phyloP scores from a whole-genome alignment of 495 filamentous ascomycete species.

The Xylaria telfairii region DNA sequence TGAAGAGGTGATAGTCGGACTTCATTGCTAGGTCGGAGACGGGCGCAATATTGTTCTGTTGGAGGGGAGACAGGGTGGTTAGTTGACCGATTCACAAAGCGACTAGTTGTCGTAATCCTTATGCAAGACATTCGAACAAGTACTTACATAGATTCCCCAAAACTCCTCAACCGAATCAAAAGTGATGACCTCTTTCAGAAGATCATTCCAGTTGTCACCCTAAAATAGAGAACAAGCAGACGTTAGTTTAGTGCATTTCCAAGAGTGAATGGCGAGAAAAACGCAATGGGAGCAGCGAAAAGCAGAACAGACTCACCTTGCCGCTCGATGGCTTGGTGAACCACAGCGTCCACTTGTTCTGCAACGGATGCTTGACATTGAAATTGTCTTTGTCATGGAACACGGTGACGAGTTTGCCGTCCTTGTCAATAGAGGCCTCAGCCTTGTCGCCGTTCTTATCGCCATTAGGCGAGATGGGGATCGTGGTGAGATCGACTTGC shows the following conservation, averaged over 20 bases:
- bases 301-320: conserved; percentile 67
- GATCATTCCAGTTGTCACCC: conserved; percentile 98
- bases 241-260: not conserved
- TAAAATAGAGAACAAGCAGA: conserved; percentile 42
- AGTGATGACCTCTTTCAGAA: conserved; percentile 96
- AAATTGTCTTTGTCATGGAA: conserved; percentile 98
- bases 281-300: not conserved
- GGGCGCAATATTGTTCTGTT: conserved; percentile 96
- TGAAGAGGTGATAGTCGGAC: conserved; percentile 99
- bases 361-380: conserved; percentile 96
- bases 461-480: conserved; percentile 75
- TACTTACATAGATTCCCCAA: conserved; percentile 96
- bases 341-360: conserved; percentile 98
- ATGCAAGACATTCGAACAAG: not conserved
- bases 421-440: conserved; percentile 43
- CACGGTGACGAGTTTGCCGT: conserved; percentile 74
- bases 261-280: too few relatives aligned
- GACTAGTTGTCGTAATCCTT: not conserved
- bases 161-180: conserved; percentile 99
- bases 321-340: conserved; percentile 98
- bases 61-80: conserved; percentile 19
- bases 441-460: conserved; percentile 51
- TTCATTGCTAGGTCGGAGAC: conserved; percentile 95
- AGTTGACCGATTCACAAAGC: not conserved
- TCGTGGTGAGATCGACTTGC: conserved; percentile 65